These are phyloP conservation scores for Trichoderma gracile DNA, from an alignment of 2,329 filamentous ascomycete genomes.

Conservation along the genomic window DNA sequence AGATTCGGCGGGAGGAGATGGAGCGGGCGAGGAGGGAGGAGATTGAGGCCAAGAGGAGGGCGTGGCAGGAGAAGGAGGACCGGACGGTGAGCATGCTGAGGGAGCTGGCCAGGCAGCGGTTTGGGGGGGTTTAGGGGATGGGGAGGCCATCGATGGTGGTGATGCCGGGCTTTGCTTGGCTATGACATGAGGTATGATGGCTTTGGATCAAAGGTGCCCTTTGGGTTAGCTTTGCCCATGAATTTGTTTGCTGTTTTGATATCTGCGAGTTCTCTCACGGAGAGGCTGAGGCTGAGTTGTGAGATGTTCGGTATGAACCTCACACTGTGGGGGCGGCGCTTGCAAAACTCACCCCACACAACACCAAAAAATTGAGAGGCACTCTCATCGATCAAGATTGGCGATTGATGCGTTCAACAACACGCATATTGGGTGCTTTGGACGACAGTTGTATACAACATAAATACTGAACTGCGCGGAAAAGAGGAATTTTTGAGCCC, in stretches of 20 bases:
- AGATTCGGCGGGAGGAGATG: conserved; percentile 79
- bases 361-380: conserved; percentile 20
- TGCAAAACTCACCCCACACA: conserved; percentile 18
- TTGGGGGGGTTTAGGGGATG: conserved; percentile 53
- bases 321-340: conserved; percentile 26
- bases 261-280: too few relatives aligned
- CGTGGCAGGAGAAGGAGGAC: conserved; percentile 75
- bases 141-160: background rate
- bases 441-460: background rate
- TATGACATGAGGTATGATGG: too few relatives aligned
- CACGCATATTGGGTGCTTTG: background rate
- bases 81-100: conserved; percentile 80
- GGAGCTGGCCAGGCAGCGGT: conserved; percentile 76
- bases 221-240: background rate
- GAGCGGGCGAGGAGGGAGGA: conserved; percentile 73
- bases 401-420: background rate
- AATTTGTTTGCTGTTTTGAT: too few relatives aligned
- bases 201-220: too few relatives aligned
- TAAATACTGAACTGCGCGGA: too few relatives aligned
- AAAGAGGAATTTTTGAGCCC: background rate
- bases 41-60: conserved; percentile 72
- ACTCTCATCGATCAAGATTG: background rate
- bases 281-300: background rate
- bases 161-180: too few relatives aligned
- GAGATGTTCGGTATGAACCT: background rate